These are phyloP conservation scores for Thozetella sp. DNA, from an alignment of 495 filamentous ascomycete species.

Conservation along the genomic window DNA sequence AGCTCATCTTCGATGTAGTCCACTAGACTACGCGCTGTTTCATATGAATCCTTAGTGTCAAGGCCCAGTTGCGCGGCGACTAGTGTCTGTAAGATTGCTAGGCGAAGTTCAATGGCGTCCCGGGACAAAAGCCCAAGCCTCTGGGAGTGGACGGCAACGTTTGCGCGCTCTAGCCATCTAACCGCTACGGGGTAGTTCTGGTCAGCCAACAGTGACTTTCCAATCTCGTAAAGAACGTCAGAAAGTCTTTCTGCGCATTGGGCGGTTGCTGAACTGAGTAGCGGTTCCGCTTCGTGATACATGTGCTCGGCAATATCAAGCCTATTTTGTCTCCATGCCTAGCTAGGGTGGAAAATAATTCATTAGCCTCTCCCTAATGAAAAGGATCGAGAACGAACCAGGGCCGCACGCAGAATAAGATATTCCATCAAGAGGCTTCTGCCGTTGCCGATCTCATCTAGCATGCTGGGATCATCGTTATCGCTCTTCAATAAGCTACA, in stretches of 20 bases:
- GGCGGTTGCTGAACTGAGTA: constrained; percentile 42
- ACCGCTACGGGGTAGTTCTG: constrained; percentile 55
- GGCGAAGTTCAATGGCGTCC: constrained; percentile 62
- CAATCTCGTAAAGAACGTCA: constrained; percentile 74
- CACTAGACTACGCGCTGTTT: constrained; percentile 59
- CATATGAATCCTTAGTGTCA: constrained; percentile 40
- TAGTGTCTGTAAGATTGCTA: constrained; percentile 65
- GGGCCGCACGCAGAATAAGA: constrained; percentile 64
- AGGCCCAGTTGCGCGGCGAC: constrained; percentile 55
- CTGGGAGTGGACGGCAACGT: constrained; percentile 57
- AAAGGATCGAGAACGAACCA: constrained; percentile 51
- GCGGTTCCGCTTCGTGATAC: constrained; percentile 58
- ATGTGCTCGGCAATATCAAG: constrained; percentile 78
- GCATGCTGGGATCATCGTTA: constrained; percentile 6
- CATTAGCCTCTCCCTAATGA: not conserved
- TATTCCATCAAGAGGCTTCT: constrained; percentile 63
- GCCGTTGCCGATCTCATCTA: constrained; percentile 27
- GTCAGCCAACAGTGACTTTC: constrained; percentile 56
- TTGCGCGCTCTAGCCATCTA: constrained; percentile 76
- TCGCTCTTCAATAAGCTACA: constrained; percentile 53
- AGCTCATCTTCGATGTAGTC: constrained; percentile 61
- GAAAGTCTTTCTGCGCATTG: constrained; percentile 63
- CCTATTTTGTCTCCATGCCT: constrained; percentile 74
- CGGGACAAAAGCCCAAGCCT: constrained; percentile 57
- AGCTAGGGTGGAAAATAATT: constrained; percentile 10